These are phyloP conservation scores for Cordyceps sp. DNA, from an alignment of 2,329 filamentous ascomycete genomes.

Conservation along the genomic window DNA sequence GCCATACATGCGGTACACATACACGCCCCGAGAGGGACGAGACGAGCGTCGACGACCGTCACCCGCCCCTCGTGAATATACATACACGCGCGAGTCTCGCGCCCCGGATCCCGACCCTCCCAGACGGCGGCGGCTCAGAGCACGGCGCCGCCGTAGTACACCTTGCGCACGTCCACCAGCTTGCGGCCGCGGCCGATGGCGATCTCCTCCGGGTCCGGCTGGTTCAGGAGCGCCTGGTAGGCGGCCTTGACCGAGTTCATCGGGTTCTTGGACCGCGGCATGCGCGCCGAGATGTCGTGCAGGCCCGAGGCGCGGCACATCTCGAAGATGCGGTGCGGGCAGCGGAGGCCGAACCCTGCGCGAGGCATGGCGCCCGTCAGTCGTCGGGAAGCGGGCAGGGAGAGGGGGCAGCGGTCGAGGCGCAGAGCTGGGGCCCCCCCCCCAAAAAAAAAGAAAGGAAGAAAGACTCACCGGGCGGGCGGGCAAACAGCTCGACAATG, in stretches of 20 bases:
- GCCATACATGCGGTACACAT: no score
- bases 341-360: slow-evolving; percentile 82
- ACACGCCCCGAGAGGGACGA: no score
- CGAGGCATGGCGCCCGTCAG: neutral
- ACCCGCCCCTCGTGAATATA: no score
- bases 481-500: slow-evolving; percentile 62
- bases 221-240: slow-evolving; percentile 65
- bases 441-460: neutral
- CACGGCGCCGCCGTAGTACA: slow-evolving; percentile 79
- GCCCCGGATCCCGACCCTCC: slow-evolving; percentile 19
- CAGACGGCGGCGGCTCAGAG: slow-evolving; percentile 23
- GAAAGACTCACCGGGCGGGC: slow-evolving; percentile 72
- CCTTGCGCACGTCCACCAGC: slow-evolving; percentile 87
- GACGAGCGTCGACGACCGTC: no score
- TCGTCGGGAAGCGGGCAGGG: no score
- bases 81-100: no score
- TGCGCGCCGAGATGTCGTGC: slow-evolving; percentile 67
- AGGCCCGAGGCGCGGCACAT: slow-evolving; percentile 81
- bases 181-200: slow-evolving; percentile 84
- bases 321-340: slow-evolving; percentile 83
- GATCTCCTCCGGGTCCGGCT: slow-evolving; percentile 78
- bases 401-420: no score
- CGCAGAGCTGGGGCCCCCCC: no score
- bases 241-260: slow-evolving; percentile 97
- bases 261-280: slow-evolving; percentile 76